Conservation (phyloP, 352 stramenopile species). For the Phytopythium ostracodes region DNA sequence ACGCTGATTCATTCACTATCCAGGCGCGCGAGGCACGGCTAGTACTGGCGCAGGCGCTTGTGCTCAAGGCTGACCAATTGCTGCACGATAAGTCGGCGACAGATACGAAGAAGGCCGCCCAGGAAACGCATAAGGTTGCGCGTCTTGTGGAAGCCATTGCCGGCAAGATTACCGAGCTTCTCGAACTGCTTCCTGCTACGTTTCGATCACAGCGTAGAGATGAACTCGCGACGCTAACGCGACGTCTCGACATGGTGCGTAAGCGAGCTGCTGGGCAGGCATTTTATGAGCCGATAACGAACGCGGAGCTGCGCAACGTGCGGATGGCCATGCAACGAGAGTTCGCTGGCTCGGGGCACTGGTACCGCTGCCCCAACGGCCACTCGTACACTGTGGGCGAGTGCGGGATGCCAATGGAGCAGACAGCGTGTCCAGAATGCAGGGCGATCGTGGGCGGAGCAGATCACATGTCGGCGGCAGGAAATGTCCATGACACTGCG, state of each 20-base stretch:
- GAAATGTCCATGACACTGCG: constrained; percentile 9
- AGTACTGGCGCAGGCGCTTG: constrained; percentile 22
- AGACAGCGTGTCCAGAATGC: constrained; percentile 63
- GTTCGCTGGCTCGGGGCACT: constrained; percentile 29
- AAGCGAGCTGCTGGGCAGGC: constrained; percentile 10
- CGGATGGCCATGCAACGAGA: constrained; percentile 30
- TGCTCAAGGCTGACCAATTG: constrained; percentile 16
- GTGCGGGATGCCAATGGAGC: constrained; percentile 74
- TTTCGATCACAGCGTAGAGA: not conserved
- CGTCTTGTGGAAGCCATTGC: not conserved
- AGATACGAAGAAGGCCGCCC: not conserved
- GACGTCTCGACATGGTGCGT: not conserved
- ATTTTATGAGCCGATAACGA: constrained; percentile 32
- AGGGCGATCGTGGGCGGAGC: constrained; percentile 49
- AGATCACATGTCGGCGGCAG: constrained; percentile 24
- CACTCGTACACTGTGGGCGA: constrained; percentile 85
- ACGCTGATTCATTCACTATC: constrained; percentile 7
- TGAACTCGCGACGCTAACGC: not conserved
- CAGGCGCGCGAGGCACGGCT: constrained; percentile 17
- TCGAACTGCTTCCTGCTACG: not conserved
- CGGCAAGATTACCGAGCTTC: not conserved
- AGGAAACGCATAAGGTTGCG: not conserved
- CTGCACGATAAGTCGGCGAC: constrained; percentile 4
- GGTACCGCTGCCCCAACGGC: constrained; percentile 79
- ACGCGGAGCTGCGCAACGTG: constrained; percentile 22